Conservation (phyloP, 805 yeast genomes). For the Wickerhamomyces bovis region DNA sequence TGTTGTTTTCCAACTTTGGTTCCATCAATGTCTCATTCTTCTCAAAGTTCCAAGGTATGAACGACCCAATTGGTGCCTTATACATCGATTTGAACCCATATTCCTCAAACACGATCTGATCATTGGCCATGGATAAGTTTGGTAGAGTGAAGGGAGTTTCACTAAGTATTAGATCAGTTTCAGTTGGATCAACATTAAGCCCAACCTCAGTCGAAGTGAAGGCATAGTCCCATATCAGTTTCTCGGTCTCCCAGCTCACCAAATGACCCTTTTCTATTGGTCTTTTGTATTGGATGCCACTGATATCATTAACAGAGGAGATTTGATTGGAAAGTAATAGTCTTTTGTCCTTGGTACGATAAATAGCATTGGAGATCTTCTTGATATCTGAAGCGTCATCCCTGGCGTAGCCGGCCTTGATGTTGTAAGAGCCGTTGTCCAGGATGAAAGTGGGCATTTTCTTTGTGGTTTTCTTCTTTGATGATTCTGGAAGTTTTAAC, state of each 20-base stretch:
- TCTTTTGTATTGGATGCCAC: constrained; percentile 67
- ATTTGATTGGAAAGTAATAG: constrained; percentile 69
- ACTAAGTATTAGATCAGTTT: constrained; percentile 59
- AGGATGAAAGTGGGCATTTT: constrained; percentile 42
- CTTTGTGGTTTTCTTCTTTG: no score
- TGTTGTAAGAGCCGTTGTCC: constrained; percentile 85
- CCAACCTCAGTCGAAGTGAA: constrained; percentile 30
- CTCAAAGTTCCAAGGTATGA: constrained; percentile 54
- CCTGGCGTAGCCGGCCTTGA: constrained; percentile 56
- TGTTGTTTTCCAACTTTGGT: constrained; percentile 17
- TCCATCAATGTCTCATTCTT: constrained; percentile 24
- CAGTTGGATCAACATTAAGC: constrained; percentile 39
- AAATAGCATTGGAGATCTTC: constrained; percentile 59
- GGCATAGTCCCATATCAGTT: constrained; percentile 81
- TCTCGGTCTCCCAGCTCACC: constrained; percentile 86
- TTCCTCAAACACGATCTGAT: constrained; percentile 91
- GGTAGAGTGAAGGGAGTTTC: constrained; percentile 83
- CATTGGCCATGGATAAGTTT: constrained; percentile 74
- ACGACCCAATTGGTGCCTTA: constrained; percentile 55
- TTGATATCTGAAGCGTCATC: constrained; percentile 34
- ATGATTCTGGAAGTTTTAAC: no score
- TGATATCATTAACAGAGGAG: constrained; percentile 57
- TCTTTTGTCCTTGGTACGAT: constrained; percentile 70
- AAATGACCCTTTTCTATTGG: constrained; percentile 89
- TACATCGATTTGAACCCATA: constrained; percentile 71